Percentiles rank a stretch among this genome's conserved stretches.
phyloP scores from a whole-genome alignment of 1,139 yeast genomes.

The Saccharomyces pastorianus region DNA sequence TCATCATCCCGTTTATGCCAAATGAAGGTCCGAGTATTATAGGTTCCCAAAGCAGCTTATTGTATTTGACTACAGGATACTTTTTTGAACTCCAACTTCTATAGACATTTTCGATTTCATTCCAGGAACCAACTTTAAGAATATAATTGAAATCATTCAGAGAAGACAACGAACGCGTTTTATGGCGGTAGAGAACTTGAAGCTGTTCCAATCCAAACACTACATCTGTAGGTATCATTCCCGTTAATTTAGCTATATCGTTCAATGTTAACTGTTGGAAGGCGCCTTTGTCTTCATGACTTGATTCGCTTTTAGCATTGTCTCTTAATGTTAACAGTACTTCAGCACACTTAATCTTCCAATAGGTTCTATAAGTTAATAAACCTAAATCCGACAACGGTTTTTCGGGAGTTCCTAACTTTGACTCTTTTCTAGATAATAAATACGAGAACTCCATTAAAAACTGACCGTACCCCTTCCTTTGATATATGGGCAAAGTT shows the following conservation, averaged over 20 bases:
- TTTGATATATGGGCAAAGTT: constrained; percentile 79
- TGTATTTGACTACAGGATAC: constrained; percentile 45
- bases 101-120: constrained; percentile 39
- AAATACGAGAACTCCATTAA: constrained; percentile 85
- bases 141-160: constrained; percentile 41
- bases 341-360: constrained; percentile 58
- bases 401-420: constrained; percentile 89
- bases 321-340: constrained; percentile 23
- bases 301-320: background rate
- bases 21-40: constrained; percentile 78
- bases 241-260: constrained; percentile 59
- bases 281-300: background rate
- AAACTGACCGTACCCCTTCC: constrained; percentile 83
- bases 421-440: constrained; percentile 63
- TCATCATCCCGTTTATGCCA: constrained; percentile 47
- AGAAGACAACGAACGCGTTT: constrained; percentile 6
- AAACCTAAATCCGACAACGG: constrained; percentile 85
- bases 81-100: constrained; percentile 49
- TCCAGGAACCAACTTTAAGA: constrained; percentile 44
- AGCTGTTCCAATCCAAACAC: constrained; percentile 78
- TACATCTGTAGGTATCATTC: constrained; percentile 83
- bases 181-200: constrained; percentile 38
- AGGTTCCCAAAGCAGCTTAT: constrained; percentile 67
- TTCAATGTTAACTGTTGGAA: constrained; percentile 42
- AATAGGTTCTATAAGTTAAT: constrained; percentile 76